Conservation (phyloP, 2,329 filamentous ascomycete genomes). For the Chrysosporium keratinophilum region DNA sequence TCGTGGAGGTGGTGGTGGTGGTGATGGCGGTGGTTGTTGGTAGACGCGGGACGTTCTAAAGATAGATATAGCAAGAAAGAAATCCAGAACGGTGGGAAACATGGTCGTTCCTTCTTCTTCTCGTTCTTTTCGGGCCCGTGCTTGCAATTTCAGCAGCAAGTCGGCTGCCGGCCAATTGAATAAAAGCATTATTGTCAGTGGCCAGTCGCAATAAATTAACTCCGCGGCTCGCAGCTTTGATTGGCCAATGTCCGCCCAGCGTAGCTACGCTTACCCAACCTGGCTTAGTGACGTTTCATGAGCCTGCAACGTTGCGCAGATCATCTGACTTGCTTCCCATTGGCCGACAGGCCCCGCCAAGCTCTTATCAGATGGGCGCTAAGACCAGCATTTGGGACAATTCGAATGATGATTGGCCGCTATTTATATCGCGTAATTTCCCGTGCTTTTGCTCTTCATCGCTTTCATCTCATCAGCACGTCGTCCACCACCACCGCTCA, state of each 20-base stretch:
- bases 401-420: not conserved
- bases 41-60: constrained; percentile 14
- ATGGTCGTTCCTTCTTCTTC: too few relatives aligned
- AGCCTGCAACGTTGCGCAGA: constrained; percentile 1
- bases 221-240: not conserved
- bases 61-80: constrained; percentile 11
- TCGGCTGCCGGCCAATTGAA: not conserved
- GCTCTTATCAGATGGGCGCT: not conserved
- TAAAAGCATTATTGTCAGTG: too few relatives aligned
- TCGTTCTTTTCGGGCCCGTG: too few relatives aligned
- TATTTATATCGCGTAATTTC: constrained; percentile 9
- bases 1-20: not conserved
- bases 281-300: constrained; percentile 10
- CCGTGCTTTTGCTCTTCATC: not conserved
- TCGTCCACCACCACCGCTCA: too few relatives aligned
- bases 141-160: not conserved
- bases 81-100: constrained; percentile 5
- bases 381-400: not conserved
- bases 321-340: constrained; percentile 7
- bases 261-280: not conserved
- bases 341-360: not conserved
- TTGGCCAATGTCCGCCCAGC: not conserved
- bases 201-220: not conserved
- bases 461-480: not conserved
- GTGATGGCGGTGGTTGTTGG: not conserved